Evolutionary conservation across 352 stramenopile species (phyloP), one percentile per base, ranked within the genome.

Genomic region (Globisporangium splendens): DNA sequence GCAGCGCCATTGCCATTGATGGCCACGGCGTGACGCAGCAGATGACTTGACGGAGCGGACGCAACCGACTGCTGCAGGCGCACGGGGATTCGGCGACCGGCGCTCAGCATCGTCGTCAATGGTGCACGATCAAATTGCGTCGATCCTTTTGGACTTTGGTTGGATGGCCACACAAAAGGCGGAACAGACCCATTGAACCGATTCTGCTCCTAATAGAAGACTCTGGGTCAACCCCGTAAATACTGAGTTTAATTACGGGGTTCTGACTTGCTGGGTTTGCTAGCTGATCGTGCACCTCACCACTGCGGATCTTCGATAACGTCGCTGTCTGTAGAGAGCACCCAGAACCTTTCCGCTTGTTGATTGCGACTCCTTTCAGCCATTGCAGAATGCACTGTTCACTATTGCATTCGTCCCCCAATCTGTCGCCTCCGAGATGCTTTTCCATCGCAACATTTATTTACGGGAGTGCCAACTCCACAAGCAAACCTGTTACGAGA

Each of bases 81-180:
- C 35, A 42, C 43, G 21, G 62, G 57, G 49, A 68, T 39, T 28
- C 62, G 62, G 42, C 62, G 62, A 14, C 62, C 62, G 17, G 62
- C 58, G 20, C 46, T 46, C 56, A 68, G 39, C 62, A 68, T 68
- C 22, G 10, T 62, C 11, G 33, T 57, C 42, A 22, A 15, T 22
- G 28, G 13, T 22, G 11, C 24, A 13, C 11, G n/a, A 21, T 35
- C 21, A 38, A 6, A 51, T 10, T 13, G 50, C 50, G 28, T 56
- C 38, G 50, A 35, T 17, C 17, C 39, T 46, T 28, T 24, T 14
- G 18, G 20, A 1, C 35, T 39, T 22, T 56, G 47, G 31, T 7
- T 47, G 35, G 38, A 56, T 38, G 50, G 50, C 50, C 51, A 38
- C 38, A 49, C 51, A 41, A 28, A 33, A 21, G 28, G 28, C 35